A percentile compares a stretch with the other conserved stretches of the same genome.
Evolutionary conservation across 306 rosid genomes (phyloP).

Genomic region (Albizia julibrissin): DNA sequence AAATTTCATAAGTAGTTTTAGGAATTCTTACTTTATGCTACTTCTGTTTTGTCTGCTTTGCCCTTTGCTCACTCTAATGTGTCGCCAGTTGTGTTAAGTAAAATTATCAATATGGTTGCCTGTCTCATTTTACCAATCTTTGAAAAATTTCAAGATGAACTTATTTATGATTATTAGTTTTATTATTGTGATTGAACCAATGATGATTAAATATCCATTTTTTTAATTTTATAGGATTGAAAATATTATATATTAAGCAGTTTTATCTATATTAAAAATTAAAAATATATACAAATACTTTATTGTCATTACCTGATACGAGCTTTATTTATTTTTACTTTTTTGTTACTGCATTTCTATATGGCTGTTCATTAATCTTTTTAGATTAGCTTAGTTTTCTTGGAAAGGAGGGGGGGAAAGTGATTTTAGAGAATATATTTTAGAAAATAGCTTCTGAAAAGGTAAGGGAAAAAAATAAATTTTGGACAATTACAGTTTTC

Average conservation of each 20-base stretch:
- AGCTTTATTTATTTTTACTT: background rate
- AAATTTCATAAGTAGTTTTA: slow-evolving; percentile 16
- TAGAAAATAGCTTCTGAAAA: no score
- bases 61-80: slow-evolving; percentile 1
- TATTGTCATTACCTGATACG: background rate
- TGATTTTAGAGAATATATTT: no score
- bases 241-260: background rate
- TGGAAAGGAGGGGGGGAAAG: no score
- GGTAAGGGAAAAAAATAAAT: no score
- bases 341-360: background rate
- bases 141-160: background rate
- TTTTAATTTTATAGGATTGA: background rate
- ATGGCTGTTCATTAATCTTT: background rate
- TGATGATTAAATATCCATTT: background rate
- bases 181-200: background rate
- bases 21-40: slow-evolving; percentile 26
- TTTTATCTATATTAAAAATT: background rate
- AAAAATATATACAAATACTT: background rate
- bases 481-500: no score
- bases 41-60: background rate
- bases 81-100: background rate
- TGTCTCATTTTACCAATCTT: background rate
- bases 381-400: no score
- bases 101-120: background rate
- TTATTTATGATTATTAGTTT: background rate